Conservation (phyloP, 2,329 filamentous ascomycete species). For the Ampelomyces quisqualis region DNA sequence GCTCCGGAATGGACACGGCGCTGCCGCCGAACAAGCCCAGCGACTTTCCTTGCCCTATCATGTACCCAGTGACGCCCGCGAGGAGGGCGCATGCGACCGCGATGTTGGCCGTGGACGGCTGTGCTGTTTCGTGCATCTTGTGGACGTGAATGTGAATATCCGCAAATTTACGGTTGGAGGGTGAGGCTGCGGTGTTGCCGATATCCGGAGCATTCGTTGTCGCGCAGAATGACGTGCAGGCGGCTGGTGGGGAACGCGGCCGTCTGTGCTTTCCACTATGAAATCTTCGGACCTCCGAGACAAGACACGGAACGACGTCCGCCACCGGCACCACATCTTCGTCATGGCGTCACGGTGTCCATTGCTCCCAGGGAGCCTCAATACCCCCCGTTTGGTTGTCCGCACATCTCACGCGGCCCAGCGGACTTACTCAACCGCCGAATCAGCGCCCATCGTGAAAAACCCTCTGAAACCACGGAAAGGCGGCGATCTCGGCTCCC, state of each 20-base stretch:
- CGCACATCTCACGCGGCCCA: conserved; percentile 17
- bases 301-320: not conserved
- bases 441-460: conserved; percentile 17
- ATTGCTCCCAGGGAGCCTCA: conserved; percentile 30
- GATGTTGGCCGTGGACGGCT: conserved; percentile 59
- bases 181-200: not conserved
- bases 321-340: conserved; percentile 3
- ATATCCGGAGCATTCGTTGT: too few species aligned
- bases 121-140: conserved; percentile 43
- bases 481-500: conserved; percentile 40
- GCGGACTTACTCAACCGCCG: conserved; percentile 33
- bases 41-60: conserved; percentile 63
- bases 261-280: conserved; percentile 8
- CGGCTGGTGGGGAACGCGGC: conserved; percentile 1
- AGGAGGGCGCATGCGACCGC: conserved; percentile 73
- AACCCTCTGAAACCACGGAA: conserved; percentile 31
- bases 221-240: too few species aligned
- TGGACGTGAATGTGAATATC: not conserved
- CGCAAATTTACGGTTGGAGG: not conserved
- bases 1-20: conserved; percentile 32
- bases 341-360: conserved; percentile 35
- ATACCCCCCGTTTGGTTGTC: conserved; percentile 9
- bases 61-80: conserved; percentile 74
- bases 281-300: conserved; percentile 33
- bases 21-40: conserved; percentile 71